These are phyloP conservation scores for Cryphonectria parasitica DNA, from an alignment of 2,329 filamentous ascomycete genomes.

Conservation along the genomic window DNA sequence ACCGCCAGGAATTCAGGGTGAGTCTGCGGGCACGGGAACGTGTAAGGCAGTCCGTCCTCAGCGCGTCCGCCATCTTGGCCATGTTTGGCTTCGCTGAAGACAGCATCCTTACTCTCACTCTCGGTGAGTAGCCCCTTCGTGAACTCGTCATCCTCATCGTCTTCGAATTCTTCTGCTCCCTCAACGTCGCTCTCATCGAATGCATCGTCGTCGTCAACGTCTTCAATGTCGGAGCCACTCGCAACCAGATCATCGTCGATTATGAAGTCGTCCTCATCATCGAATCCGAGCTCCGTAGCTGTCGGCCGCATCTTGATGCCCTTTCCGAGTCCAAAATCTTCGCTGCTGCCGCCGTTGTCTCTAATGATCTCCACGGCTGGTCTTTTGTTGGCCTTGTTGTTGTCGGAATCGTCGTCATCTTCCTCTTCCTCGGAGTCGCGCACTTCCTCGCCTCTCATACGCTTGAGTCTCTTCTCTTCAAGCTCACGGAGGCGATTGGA, in stretches of 20 bases:
- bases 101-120: slow-evolving; percentile 57
- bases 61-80: slow-evolving; percentile 46
- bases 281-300: slow-evolving; percentile 70
- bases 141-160: slow-evolving; percentile 69
- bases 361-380: slow-evolving; percentile 36
- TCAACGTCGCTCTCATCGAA: slow-evolving; percentile 54
- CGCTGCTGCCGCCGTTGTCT: slow-evolving; percentile 50
- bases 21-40: slow-evolving; percentile 81
- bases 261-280: slow-evolving; percentile 93
- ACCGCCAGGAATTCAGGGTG: slow-evolving; percentile 75
- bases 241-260: slow-evolving; percentile 89
- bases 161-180: slow-evolving; percentile 41
- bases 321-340: slow-evolving; percentile 63
- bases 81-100: slow-evolving; percentile 53
- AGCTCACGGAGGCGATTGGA: slow-evolving; percentile 76
- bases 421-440: slow-evolving; percentile 62
- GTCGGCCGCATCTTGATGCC: slow-evolving; percentile 62
- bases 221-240: slow-evolving; percentile 70
- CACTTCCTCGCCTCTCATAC: slow-evolving; percentile 85
- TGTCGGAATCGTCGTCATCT: slow-evolving; percentile 43
- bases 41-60: slow-evolving; percentile 71
- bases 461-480: slow-evolving; percentile 78
- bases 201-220: slow-evolving; percentile 56
- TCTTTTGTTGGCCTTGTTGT: slow-evolving; percentile 38
- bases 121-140: slow-evolving; percentile 68